phyloP scores from a whole-genome alignment of 164 flowering plant species.

The Aristolochia californica region DNA sequence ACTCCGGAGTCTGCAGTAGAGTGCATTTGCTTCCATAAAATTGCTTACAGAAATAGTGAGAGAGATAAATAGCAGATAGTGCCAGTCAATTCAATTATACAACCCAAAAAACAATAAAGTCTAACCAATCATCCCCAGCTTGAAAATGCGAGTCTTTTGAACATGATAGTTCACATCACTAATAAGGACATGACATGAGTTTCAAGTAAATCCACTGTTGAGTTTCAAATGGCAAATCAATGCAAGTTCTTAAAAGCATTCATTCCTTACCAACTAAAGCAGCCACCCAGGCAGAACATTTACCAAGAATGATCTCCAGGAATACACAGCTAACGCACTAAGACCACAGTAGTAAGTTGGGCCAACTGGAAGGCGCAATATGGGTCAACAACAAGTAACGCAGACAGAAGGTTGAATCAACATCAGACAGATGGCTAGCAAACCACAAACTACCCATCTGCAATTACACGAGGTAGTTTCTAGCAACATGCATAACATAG shows the following conservation, averaged over 20 bases:
- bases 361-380: not conserved
- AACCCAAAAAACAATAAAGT: slow-evolving; percentile 1
- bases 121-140: slow-evolving; percentile 27
- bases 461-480: no score
- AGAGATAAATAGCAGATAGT: not conserved
- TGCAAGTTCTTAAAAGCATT: slow-evolving; percentile 10
- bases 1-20: slow-evolving; percentile 33
- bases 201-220: no score
- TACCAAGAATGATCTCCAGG: slow-evolving; percentile 46
- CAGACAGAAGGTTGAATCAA: no score
- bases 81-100: slow-evolving; percentile 1
- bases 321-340: slow-evolving; percentile 34
- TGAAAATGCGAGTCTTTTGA: no score
- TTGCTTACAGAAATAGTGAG: not conserved
- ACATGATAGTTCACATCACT: not conserved
- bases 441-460: no score
- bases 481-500: no score
- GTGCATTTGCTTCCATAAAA: not conserved
- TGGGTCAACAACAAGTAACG: not conserved
- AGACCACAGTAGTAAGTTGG: slow-evolving; percentile 22
- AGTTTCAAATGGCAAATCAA: not conserved
- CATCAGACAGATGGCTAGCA: no score
- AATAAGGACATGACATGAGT: not conserved
- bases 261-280: slow-evolving; percentile 40
- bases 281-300: slow-evolving; percentile 44